phyloP scores from a whole-genome alignment of 2,329 filamentous ascomycete species.

The Tolypocladium album region DNA sequence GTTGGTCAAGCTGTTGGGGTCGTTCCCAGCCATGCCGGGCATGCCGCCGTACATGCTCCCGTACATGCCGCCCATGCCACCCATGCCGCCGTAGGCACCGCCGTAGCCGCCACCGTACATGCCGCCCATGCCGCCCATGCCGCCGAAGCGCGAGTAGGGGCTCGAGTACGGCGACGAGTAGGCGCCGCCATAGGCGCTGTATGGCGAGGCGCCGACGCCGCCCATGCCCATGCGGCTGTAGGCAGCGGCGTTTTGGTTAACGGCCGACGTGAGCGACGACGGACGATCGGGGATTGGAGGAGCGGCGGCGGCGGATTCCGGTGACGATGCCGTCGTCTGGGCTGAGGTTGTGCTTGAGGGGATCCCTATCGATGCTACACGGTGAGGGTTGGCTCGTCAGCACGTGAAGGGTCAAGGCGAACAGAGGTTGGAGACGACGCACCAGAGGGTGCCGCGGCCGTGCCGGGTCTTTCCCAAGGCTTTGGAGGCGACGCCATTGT shows the following conservation, averaged over 20 bases:
- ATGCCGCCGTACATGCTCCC: slow-evolving; percentile 33
- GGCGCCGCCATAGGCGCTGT: slow-evolving; percentile 28
- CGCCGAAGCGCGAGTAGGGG: slow-evolving; percentile 37
- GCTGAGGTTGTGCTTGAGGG: slow-evolving; percentile 25
- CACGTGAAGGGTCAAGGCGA: slow-evolving; percentile 12
- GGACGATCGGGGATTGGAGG: slow-evolving; percentile 76
- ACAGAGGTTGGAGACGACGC: slow-evolving; percentile 15
- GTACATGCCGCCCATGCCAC: slow-evolving; percentile 28
- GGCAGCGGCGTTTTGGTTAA: slow-evolving; percentile 79
- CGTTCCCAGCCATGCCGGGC: slow-evolving; percentile 51
- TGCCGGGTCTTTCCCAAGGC: slow-evolving; percentile 83
- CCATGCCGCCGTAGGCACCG: slow-evolving; percentile 25
- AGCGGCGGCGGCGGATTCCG: slow-evolving; percentile 32
- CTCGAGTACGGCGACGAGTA: slow-evolving; percentile 29
- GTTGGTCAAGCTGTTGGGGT: slow-evolving; percentile 89
- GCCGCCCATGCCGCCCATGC: slow-evolving; percentile 19
- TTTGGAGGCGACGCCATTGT: slow-evolving; percentile 78
- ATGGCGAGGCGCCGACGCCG: slow-evolving; percentile 28
- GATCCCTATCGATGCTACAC: slow-evolving; percentile 12
- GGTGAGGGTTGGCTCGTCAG: slow-evolving; percentile 9
- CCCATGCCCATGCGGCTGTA: slow-evolving; percentile 48
- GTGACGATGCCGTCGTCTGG: slow-evolving; percentile 27
- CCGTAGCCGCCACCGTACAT: slow-evolving; percentile 22
- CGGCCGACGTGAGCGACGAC: slow-evolving; percentile 62
- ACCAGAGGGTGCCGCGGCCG: slow-evolving; percentile 35